These are phyloP conservation scores for Eutrema heterophyllum DNA, from an alignment of 345 rosid species.

Conservation along the genomic window DNA sequence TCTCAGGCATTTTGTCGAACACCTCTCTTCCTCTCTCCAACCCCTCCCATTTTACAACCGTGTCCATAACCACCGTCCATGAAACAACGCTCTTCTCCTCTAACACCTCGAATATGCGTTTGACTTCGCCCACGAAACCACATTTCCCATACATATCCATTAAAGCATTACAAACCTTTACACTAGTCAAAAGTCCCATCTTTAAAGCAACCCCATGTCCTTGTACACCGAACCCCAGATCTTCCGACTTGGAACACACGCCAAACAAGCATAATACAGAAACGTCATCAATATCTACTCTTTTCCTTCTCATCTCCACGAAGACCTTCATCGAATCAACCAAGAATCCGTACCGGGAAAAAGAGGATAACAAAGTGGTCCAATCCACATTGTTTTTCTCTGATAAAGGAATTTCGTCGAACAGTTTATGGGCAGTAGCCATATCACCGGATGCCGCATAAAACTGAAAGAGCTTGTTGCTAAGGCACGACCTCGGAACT, in stretches of 20 bases:
- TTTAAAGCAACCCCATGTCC: slow-evolving; percentile 58
- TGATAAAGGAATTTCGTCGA: slow-evolving; percentile 58
- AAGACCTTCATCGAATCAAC: slow-evolving; percentile 38
- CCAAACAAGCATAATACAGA: slow-evolving; percentile 49
- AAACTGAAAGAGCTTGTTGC: slow-evolving; percentile 52
- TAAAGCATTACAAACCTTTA: slow-evolving; percentile 52
- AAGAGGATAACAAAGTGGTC: slow-evolving; percentile 59
- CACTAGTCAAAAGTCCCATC: slow-evolving; percentile 37
- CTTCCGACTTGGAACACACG: slow-evolving; percentile 46
- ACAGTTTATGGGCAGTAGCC: slow-evolving; percentile 49
- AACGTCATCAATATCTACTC: slow-evolving; percentile 51
- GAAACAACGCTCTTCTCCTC: slow-evolving; percentile 55
- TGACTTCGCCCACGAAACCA: slow-evolving; percentile 44
- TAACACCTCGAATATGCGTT: slow-evolving; percentile 44
- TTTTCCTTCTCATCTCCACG: slow-evolving; percentile 38
- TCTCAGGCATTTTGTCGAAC: slow-evolving; percentile 67
- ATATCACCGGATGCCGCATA: slow-evolving; percentile 45
- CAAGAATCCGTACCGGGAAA: slow-evolving; percentile 31
- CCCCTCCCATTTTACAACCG: slow-evolving; percentile 61
- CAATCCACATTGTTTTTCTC: slow-evolving; percentile 64
- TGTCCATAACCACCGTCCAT: slow-evolving; percentile 67
- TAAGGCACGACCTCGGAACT: slow-evolving; percentile 42
- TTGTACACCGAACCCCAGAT: slow-evolving; percentile 48
- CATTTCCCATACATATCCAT: slow-evolving; percentile 76
- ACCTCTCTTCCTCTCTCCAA: slow-evolving; percentile 46